phyloP scores from a whole-genome alignment of 2,329 filamentous ascomycete genomes.

The Alternaria sp. region DNA sequence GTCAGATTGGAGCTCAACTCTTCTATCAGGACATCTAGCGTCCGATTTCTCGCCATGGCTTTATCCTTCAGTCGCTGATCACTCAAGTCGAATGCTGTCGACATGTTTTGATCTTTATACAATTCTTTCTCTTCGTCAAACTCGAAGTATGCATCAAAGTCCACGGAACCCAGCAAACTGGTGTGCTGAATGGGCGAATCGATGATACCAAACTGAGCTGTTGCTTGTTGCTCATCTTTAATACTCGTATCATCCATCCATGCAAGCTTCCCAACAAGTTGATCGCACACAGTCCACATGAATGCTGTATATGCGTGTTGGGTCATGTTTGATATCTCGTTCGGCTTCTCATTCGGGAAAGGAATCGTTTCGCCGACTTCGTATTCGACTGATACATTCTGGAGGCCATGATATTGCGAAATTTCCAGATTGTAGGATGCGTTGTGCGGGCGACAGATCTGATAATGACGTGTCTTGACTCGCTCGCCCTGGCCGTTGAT shows the following conservation, averaged over 20 bases:
- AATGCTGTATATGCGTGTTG: conserved; percentile 30
- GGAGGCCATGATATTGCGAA: not conserved
- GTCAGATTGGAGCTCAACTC: not conserved
- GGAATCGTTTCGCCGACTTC: not conserved
- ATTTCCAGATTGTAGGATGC: not conserved
- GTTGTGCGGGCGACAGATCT: conserved; percentile 19
- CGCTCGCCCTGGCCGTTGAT: not conserved
- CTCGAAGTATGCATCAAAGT: not conserved
- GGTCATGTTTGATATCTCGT: conserved; percentile 17
- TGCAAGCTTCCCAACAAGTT: conserved; percentile 20
- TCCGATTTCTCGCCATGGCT: not conserved
- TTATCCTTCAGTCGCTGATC: not conserved
- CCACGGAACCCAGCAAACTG: not conserved
- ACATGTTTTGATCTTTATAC: conserved; percentile 1
- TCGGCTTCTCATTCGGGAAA: not conserved
- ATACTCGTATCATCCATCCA: conserved; percentile 13
- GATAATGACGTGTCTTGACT: conserved; percentile 19
- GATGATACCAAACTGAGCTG: not conserved
- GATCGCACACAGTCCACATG: conserved; percentile 26
- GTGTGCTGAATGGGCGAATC: not conserved
- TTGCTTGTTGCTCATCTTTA: not conserved
- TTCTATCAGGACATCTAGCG: not conserved
- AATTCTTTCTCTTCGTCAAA: conserved; percentile 1
- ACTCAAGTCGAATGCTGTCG: not conserved
- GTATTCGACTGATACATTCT: not conserved